Evolutionary conservation across 306 rosid species (phyloP), one percentile per base, ranked within the genome.

Genomic region (Quercus dentata): DNA sequence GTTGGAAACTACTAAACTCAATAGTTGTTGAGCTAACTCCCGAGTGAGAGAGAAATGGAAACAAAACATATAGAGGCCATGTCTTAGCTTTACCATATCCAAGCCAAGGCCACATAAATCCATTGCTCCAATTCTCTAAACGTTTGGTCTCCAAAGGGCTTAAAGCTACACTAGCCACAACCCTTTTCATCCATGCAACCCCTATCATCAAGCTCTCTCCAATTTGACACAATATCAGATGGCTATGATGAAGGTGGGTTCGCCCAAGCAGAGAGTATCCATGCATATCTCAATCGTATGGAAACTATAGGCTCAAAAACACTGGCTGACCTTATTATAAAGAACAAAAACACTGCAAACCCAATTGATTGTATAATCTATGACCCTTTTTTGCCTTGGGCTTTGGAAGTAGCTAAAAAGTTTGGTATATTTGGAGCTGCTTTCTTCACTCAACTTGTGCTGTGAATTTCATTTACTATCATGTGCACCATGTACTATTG

Each of bases 171-270:
- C 20, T 92, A 6, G 89, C 87, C 79, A 76, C 81, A 67, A 88
- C 97, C 70, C 10, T 70, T 54, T 92, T 77, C 86, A 85, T 87
- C 77, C 76, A 78, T 85, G 81, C 78, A 85, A 41, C 85, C 83
- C 19, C 64, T 79, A 64, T 65, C 88, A 13, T 62, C 69, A 0
- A 38, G 10, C 9, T 65, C 74, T 46, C 30, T 90, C 80, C 74
- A 86, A 11, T 78, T 89, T 59, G 97, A 89, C 27, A 76, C 86
- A 73, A 89, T 90, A 7, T 92, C 97, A 3, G 95, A 92, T 27
- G 92, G 97, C 9, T 89, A 35, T 68, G 95, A 92, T 44, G 67
- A 85, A 1, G 95, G 81, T 19, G 97, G 95, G 18, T 92, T 87
- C 33, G 25, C 76, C 38, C 78, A 67, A 38, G 88, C 84, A 17